A percentile compares a stretch with the other conserved stretches of the same genome.
Conservation (phyloP, 257 asterid genomes). For the Nicotiana attenuata region DNA sequence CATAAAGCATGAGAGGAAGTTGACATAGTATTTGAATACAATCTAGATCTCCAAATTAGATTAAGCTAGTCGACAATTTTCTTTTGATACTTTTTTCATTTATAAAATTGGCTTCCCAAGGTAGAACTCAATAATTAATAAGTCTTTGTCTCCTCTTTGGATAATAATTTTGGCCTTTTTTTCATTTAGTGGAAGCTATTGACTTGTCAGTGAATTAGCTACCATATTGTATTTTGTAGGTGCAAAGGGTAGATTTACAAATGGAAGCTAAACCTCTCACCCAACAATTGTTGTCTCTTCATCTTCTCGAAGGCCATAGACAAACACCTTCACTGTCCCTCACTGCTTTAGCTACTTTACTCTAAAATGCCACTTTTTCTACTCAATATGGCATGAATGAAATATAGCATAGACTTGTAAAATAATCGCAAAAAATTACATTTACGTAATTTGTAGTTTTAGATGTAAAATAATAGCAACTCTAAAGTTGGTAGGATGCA, state of each 20-base stretch:
- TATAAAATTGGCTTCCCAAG: background rate
- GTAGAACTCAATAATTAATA: no score
- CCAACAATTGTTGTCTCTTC: background rate
- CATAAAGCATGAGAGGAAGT: background rate
- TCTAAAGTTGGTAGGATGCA: no score
- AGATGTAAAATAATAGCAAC: no score
- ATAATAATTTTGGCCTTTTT: background rate
- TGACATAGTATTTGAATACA: no score
- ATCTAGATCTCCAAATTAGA: background rate
- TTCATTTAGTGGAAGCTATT: background rate
- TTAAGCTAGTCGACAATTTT: background rate
- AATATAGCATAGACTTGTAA: background rate
- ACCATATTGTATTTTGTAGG: background rate
- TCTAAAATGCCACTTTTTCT: background rate
- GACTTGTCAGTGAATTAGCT: background rate
- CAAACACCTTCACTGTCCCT: background rate
- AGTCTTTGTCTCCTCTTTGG: background rate
- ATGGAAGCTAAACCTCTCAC: background rate
- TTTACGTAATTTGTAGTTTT: no score
- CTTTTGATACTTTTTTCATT: background rate
- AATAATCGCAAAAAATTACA: background rate
- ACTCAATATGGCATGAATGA: no score
- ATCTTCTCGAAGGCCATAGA: background rate
- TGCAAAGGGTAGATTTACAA: background rate
- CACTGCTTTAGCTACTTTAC: background rate